A percentile compares a stretch with the other conserved stretches of the same genome.
These are phyloP conservation scores for Cryphonectria naterciae DNA, from an alignment of 2,329 filamentous ascomycete genomes.

Conservation along the genomic window DNA sequence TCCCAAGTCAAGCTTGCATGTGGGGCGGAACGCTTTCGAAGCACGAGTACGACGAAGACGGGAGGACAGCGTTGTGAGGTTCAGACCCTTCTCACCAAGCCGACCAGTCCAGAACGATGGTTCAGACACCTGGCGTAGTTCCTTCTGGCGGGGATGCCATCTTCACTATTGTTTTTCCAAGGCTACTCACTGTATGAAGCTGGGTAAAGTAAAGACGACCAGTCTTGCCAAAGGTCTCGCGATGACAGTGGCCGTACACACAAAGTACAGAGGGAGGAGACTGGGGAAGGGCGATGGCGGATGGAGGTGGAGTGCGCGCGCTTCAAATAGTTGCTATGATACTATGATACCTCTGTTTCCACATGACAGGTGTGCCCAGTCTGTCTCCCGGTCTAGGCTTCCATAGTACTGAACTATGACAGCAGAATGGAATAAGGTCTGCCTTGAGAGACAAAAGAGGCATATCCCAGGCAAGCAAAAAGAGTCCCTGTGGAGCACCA, in stretches of 20 bases:
- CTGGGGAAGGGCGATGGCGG: background rate
- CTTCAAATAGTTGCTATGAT: background rate
- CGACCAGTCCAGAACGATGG: background rate
- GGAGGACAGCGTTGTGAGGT: background rate
- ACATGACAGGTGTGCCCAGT: background rate
- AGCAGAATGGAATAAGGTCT: background rate
- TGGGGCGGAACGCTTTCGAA: constrained; percentile 15
- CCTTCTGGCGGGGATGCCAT: no score
- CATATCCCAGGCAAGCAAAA: background rate
- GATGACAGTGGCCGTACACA: no score
- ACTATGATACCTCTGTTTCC: background rate
- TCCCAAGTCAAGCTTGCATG: background rate
- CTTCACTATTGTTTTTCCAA: no score
- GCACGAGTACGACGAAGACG: constrained; percentile 6
- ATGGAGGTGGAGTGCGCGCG: background rate
- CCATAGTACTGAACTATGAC: background rate
- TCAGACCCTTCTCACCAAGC: background rate
- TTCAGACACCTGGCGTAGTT: no score
- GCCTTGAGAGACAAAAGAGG: background rate
- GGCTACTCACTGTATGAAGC: no score
- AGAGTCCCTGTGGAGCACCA: background rate
- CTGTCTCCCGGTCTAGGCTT: background rate
- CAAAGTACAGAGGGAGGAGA: background rate
- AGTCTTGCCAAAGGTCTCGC: no score
- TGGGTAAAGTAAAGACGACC: no score